Conservation (phyloP, 495 filamentous ascomycete genomes). For the Penicillium pulvis region DNA sequence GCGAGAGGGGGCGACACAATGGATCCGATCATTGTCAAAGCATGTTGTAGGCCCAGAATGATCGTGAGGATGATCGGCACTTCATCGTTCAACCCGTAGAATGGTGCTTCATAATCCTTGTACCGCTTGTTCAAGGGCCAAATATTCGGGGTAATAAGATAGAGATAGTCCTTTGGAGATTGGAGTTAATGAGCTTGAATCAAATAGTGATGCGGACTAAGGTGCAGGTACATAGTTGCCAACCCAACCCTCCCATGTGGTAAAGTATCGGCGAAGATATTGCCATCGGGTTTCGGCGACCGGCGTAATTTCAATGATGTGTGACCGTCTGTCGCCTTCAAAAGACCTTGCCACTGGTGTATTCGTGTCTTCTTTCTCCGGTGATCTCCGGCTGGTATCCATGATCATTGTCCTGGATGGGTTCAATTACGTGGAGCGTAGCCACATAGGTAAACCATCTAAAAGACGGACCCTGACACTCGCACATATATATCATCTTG, state of each 20-base stretch:
- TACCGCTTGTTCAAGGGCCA: slow-evolving; percentile 69
- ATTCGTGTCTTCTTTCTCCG: slow-evolving; percentile 14
- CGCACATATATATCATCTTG: slow-evolving; percentile 14
- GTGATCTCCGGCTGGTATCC: slow-evolving; percentile 11
- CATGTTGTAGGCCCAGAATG: slow-evolving; percentile 66
- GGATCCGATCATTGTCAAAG: slow-evolving; percentile 60
- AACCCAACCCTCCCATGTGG: slow-evolving; percentile 67
- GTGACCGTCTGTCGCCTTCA: slow-evolving; percentile 12
- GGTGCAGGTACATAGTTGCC: slow-evolving; percentile 59
- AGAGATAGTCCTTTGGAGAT: slow-evolving; percentile 61
- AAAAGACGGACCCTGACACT: background rate
- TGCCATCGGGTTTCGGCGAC: slow-evolving; percentile 28
- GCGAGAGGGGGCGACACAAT: slow-evolving; percentile 72
- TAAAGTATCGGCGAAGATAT: slow-evolving; percentile 40
- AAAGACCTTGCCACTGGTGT: slow-evolving; percentile 11
- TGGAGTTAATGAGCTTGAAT: background rate
- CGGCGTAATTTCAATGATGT: slow-evolving; percentile 16
- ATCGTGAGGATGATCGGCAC: slow-evolving; percentile 78
- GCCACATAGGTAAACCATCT: background rate
- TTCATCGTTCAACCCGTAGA: slow-evolving; percentile 78
- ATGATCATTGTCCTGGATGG: slow-evolving; percentile 3
- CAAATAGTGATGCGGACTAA: background rate
- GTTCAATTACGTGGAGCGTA: background rate
- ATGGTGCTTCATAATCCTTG: slow-evolving; percentile 62
- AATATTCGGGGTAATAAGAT: slow-evolving; percentile 72